phyloP scores from a whole-genome alignment of 768 basidiomycete genomes.

The Lactarius deliciosus region DNA sequence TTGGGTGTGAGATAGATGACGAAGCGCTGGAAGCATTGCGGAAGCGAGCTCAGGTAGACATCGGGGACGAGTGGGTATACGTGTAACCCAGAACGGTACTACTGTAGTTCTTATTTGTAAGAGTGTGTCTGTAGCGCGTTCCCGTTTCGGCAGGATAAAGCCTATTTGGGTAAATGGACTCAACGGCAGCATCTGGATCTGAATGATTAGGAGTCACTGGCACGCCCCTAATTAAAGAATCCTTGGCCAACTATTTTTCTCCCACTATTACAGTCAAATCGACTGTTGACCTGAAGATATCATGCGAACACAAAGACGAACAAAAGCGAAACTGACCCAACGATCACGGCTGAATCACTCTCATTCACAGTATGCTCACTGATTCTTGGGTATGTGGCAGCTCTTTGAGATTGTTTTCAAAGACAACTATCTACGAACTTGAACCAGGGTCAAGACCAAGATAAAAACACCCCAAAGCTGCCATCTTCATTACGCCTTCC shows the following conservation, averaged over 20 bases:
- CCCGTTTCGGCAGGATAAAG: too few species aligned
- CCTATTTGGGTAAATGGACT: too few species aligned
- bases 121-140: too few species aligned
- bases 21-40: slow-evolving; percentile 10
- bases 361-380: background rate
- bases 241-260: too few species aligned
- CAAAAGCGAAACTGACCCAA: background rate
- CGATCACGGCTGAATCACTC: background rate
- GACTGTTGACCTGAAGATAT: too few species aligned
- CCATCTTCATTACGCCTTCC: background rate
- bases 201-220: too few species aligned
- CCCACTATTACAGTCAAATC: too few species aligned
- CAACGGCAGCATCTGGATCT: too few species aligned
- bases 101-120: background rate
- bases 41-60: slow-evolving; percentile 11
- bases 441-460: background rate
- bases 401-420: background rate
- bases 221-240: too few species aligned
- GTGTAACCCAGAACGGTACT: background rate
- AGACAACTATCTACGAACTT: background rate
- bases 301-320: background rate
- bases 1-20: slow-evolving; percentile 16
- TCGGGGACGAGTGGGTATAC: slow-evolving; percentile 25
- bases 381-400: background rate
- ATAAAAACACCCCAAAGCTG: background rate